A percentile compares a stretch with the other conserved stretches of the same genome.
Conservation (phyloP, 257 asterid genomes). For the Nicotiana obtusifolia region DNA sequence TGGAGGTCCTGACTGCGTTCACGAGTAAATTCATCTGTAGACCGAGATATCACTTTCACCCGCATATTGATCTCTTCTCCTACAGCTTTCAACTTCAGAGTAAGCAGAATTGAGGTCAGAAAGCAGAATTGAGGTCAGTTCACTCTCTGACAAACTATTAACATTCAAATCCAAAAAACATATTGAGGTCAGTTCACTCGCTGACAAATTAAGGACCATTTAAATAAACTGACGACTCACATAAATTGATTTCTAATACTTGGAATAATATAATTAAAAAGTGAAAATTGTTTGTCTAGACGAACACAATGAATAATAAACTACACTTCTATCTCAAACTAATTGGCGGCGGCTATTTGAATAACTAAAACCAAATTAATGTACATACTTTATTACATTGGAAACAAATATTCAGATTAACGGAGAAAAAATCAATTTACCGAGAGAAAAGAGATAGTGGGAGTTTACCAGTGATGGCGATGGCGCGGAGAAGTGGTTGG, state of each 20-base stretch:
- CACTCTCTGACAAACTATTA: not conserved
- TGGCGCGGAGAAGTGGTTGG: no score
- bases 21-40: constrained; percentile 84
- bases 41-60: constrained; percentile 80
- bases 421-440: no score
- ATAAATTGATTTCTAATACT: not conserved
- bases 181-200: not conserved
- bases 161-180: not conserved
- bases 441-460: no score
- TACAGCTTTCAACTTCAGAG: not conserved
- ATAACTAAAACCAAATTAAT: no score
- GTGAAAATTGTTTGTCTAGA: not conserved
- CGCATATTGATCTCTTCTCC: constrained; percentile 34
- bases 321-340: not conserved
- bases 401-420: no score
- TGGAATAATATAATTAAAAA: not conserved
- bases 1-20: constrained; percentile 97
- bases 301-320: not conserved
- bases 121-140: not conserved
- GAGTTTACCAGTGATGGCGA: no score
- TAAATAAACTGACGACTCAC: not conserved
- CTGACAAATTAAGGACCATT: not conserved
- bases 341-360: not conserved
- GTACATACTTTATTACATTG: no score
- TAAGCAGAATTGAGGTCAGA: not conserved